Percentiles rank a stretch among this genome's conserved stretches.
Evolutionary conservation across 129 eudicot genomes (phyloP).

Genomic region (Calendula officinalis): DNA sequence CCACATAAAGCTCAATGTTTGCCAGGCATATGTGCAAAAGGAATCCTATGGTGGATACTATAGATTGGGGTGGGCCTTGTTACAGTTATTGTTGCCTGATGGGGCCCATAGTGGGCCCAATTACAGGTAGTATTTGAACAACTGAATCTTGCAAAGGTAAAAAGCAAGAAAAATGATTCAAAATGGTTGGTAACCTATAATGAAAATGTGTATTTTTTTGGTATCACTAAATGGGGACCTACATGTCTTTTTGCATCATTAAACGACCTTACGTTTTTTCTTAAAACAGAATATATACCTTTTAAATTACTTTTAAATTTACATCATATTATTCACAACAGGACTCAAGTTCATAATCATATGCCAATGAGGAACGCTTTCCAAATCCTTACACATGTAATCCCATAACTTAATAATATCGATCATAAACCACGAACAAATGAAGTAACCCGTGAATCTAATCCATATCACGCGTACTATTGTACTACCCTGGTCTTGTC

Average conservation of each 20-base stretch:
- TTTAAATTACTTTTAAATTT: too few relatives aligned
- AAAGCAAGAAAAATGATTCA: conserved; percentile 15
- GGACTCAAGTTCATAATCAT: too few relatives aligned
- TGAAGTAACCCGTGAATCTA: conserved; percentile 11
- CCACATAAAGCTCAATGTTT: conserved; percentile 6
- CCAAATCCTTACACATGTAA: too few relatives aligned
- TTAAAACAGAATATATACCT: too few relatives aligned
- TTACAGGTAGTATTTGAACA: conserved; percentile 26
- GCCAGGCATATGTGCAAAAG: conserved; percentile 22
- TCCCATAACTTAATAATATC: conserved; percentile 9
- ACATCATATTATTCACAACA: too few relatives aligned
- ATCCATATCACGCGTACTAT: not conserved
- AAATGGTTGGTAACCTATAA: conserved; percentile 20
- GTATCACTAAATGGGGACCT: too few relatives aligned
- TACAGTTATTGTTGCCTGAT: not conserved
- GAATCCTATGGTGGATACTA: conserved; percentile 30
- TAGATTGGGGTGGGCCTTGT: conserved; percentile 16
- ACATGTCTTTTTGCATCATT: too few relatives aligned
- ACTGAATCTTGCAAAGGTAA: conserved; percentile 3
- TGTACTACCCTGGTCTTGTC: conserved; percentile 5
- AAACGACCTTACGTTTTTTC: too few relatives aligned
- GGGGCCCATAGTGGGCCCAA: conserved; percentile 30
- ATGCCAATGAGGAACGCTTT: too few relatives aligned
- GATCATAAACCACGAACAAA: conserved; percentile 20
- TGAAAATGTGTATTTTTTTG: conserved; percentile 20